Evolutionary conservation across 176 grass and related monocot genomes (phyloP).

Genomic region (Oryza longistaminata): DNA sequence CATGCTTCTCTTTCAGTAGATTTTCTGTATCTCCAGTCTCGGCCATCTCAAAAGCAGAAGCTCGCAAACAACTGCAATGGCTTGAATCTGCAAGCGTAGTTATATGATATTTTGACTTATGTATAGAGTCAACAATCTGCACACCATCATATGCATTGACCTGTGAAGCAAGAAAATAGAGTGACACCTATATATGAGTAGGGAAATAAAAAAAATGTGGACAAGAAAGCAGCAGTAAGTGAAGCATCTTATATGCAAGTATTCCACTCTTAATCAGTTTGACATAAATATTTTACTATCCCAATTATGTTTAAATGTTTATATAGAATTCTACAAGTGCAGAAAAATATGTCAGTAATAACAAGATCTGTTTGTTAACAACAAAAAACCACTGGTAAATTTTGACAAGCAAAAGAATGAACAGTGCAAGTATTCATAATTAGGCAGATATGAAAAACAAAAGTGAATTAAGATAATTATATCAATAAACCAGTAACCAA

Average conservation of each 20-base stretch:
- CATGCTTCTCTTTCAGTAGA: slow-evolving; percentile 37
- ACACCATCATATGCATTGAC: slow-evolving; percentile 86
- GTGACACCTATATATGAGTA: slow-evolving; percentile 16
- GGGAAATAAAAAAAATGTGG: background rate
- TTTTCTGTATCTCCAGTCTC: slow-evolving; percentile 39
- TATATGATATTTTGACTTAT: slow-evolving; percentile 87
- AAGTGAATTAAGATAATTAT: background rate
- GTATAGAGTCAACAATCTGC: slow-evolving; percentile 66
- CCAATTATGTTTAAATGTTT: background rate
- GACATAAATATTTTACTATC: slow-evolving; percentile 1
- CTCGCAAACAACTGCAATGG: slow-evolving; percentile 34
- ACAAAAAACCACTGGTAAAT: background rate
- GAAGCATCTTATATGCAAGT: background rate
- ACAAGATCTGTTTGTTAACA: slow-evolving; percentile 4
- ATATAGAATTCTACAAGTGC: slow-evolving; percentile 20
- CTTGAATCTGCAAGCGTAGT: slow-evolving; percentile 40
- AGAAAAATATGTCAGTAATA: background rate
- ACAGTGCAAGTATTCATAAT: background rate
- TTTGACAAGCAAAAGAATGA: background rate
- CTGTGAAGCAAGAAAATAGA: slow-evolving; percentile 47
- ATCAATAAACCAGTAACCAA: background rate
- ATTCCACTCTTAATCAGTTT: slow-evolving; percentile 9
- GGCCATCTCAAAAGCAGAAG: slow-evolving; percentile 33
- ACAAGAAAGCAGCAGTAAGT: background rate
- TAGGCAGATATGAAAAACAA: background rate